Evolutionary conservation across 345 rosid genomes (phyloP), one percentile per base, ranked within the genome.

Genomic region (Lepidium didymum): DNA sequence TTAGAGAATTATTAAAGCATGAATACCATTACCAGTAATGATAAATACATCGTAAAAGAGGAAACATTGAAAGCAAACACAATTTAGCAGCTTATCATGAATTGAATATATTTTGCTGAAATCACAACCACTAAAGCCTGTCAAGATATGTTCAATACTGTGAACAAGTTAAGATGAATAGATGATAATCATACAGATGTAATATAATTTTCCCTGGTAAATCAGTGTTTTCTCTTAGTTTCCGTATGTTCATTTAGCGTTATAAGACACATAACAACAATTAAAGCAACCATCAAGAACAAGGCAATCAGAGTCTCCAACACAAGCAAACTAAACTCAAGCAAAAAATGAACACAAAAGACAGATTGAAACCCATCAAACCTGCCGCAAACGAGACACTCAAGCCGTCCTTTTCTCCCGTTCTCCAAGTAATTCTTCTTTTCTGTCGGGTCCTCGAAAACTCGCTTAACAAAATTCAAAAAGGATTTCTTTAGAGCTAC

Each of bases 371-470:
- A 69, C 54, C 65, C 49, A 76, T 62, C 89, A 75, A 84, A 89
- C 97, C 97, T 91, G 88, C 81, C 81, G 57, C 99, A 95, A 59
- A 84, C 96, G 52, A 86, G 68, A 70, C 99, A 95, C 18, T 75
- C 87, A 62, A 91, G 83, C 49, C 88, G 80, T 9, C 96, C 96
- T 23, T 75, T 85, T 67, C 82, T 95, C 63, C 96, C 97, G 18
- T 86, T 75, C 79, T 91, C 97, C 80, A 87, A 77, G 77, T 85
- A 95, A 18, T 76, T 84, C 82, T 72, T 89, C 75, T 81, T 95
- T 72, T 78, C 86, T 2, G 31, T 46, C 5, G 81, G 78, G 13
- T 77, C 87, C 79, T 91, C 99, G 18, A 81, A 87, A 46, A 85
- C 64, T 15, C 78, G 45, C 84, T 91, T 95, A 27, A 70, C 84